Evolutionary conservation across 306 rosid genomes (phyloP).

Genomic region (Dryas drummondii): DNA sequence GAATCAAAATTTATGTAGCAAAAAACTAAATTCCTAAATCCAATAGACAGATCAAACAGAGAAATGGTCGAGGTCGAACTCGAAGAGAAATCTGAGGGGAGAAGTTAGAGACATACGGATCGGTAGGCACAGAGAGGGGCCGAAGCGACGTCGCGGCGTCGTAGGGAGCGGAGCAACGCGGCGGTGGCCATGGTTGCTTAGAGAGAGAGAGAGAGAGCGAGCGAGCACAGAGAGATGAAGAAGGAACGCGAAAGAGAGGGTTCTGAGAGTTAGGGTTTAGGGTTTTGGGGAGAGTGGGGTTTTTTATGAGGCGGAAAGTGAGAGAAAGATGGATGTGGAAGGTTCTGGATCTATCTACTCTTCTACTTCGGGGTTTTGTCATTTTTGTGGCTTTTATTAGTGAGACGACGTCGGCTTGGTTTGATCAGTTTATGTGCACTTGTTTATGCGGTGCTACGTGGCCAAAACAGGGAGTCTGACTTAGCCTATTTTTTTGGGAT

Average conservation of each 20-base stretch:
- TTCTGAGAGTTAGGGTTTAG: slow-evolving; percentile 24
- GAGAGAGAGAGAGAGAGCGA: neutral
- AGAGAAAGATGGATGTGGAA: slow-evolving; percentile 26
- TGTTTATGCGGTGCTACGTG: neutral
- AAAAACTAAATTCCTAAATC: too few relatives aligned
- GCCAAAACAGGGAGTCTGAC: neutral
- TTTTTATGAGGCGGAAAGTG: slow-evolving; percentile 20
- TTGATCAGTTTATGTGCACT: neutral
- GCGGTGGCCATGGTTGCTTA: slow-evolving; percentile 36
- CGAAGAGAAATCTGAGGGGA: neutral
- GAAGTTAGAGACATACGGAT: slow-evolving; percentile 47
- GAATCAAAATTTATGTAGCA: neutral
- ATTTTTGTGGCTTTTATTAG: neutral
- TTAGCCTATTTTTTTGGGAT: neutral
- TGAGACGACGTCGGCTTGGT: neutral
- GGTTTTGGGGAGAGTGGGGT: slow-evolving; percentile 13
- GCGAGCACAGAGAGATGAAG: neutral
- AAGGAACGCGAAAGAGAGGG: neutral
- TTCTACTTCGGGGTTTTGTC: neutral
- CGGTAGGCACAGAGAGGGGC: slow-evolving; percentile 42
- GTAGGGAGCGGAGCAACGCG: slow-evolving; percentile 34
- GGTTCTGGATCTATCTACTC: slow-evolving; percentile 40
- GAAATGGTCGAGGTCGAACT: neutral
- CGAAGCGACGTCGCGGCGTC: slow-evolving; percentile 38
- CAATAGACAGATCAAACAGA: neutral